Evolutionary conservation across 805 yeast genomes (phyloP), one percentile per base, ranked within the genome.

Genomic region (Candida bentonensis): DNA sequence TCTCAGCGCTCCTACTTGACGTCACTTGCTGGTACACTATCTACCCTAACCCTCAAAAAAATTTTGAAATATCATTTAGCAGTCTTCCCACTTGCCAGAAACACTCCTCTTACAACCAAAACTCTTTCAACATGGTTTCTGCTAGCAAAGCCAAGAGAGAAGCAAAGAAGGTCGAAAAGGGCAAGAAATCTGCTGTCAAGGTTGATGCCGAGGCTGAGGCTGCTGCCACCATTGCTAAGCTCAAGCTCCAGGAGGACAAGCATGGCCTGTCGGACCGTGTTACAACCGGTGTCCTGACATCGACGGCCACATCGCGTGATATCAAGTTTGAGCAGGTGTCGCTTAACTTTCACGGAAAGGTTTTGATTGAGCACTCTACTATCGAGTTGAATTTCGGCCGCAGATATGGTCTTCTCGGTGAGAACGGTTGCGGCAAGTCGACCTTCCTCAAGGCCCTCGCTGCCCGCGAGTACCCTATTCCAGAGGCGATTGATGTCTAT

Each of bases 361-460:
- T 92, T 46, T 70, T 92, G 62, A 75, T 89, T 56, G 96, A 86
- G 68, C 97, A 92, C 67, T 82, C 96, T 33, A 73, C 72, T 42
- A 68, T 92, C 55, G 98, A 92, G 70, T 77, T 92, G 67, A 92
- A 92, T 70, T 89, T 79, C 65, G 98, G 97, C 63, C 82, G 96
- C 70, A 81, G 95, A 68, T 92, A 92, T 64, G 98, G 98, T 69
- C 73, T 92, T 50, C 74, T 92, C 60, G 98, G 98, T 60, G 97
- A 88, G 67, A 92, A 92, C 66, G 98, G 98, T 53, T 92, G 97
- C 71, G 98, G 98, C 70, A 92, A 92, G 68, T 87, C 96, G 41
- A 92, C 98, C 21, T 79, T 92, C 58, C 70, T 92, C 63, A 85
- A 85, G 66, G 82, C 97, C 34, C 66, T 92, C 56, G 96, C 97